A percentile compares a stretch with the other conserved stretches of the same genome.
These are phyloP conservation scores for Pleomassaria siparia DNA, from an alignment of 2,329 filamentous ascomycete genomes.

Conservation along the genomic window DNA sequence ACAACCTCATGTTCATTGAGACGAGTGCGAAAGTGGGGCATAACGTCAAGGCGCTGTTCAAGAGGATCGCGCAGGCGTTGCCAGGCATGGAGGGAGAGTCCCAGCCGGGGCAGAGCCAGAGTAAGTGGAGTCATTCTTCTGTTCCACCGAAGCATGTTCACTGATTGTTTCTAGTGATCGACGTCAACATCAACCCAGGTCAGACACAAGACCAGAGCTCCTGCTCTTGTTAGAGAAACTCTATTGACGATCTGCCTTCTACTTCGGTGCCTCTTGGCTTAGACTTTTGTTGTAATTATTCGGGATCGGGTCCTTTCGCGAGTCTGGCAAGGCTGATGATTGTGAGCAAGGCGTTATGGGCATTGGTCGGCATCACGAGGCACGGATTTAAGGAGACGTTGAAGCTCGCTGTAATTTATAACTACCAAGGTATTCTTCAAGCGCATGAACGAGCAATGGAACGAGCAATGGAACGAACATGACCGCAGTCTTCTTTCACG, in stretches of 20 bases:
- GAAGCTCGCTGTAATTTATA: slow-evolving; percentile 32
- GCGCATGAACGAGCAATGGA: neutral
- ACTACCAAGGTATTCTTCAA: slow-evolving; percentile 29
- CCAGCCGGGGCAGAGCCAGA: slow-evolving; percentile 75
- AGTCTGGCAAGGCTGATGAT: slow-evolving; percentile 23
- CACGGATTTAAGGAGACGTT: slow-evolving; percentile 12
- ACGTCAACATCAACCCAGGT: slow-evolving; percentile 80
- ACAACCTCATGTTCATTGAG: slow-evolving; percentile 98
- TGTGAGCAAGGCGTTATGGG: slow-evolving; percentile 43
- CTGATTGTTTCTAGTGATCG: slow-evolving; percentile 67
- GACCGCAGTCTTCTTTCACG: neutral
- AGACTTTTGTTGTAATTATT: slow-evolving; percentile 41
- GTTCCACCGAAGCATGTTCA: neutral
- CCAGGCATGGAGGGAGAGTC: slow-evolving; percentile 96
- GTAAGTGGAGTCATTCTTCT: slow-evolving; percentile 55
- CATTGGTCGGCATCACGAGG: slow-evolving; percentile 15
- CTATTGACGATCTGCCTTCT: slow-evolving; percentile 2
- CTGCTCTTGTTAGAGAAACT: slow-evolving; percentile 37
- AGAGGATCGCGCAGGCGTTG: slow-evolving; percentile 95
- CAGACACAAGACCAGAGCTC: slow-evolving; percentile 62
- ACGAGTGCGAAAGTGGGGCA: slow-evolving; percentile 97
- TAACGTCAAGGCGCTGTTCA: slow-evolving; percentile 97
- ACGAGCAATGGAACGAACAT: too few relatives aligned
- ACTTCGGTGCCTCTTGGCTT: slow-evolving; percentile 3
- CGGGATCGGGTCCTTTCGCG: slow-evolving; percentile 28